Conservation (phyloP, 1,139 yeast species). For the Blastobotrys aristatus region DNA sequence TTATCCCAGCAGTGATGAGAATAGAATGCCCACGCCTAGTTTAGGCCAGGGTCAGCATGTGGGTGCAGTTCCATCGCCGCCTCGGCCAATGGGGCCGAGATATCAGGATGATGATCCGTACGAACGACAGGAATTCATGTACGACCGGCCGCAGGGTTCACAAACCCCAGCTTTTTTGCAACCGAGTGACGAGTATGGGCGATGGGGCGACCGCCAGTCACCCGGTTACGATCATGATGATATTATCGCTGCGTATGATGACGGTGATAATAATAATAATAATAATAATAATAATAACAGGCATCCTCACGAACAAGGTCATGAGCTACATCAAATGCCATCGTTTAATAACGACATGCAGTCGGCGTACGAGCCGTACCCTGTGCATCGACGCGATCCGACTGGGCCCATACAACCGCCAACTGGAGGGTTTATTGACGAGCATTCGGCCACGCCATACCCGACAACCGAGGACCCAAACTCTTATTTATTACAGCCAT, state of each 20-base stretch:
- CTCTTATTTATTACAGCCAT: slow-evolving; percentile 11
- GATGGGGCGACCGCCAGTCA: neutral
- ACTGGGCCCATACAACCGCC: no score
- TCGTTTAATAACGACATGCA: neutral
- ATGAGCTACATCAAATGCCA: neutral
- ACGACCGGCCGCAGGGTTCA: slow-evolving; percentile 9
- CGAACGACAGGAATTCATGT: slow-evolving; percentile 12
- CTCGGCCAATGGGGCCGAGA: slow-evolving; percentile 5
- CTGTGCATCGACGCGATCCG: neutral
- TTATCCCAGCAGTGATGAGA: neutral
- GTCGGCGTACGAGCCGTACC: neutral
- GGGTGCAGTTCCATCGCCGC: slow-evolving; percentile 8
- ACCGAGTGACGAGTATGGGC: neutral
- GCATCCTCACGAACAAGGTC: neutral
- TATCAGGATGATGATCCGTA: slow-evolving; percentile 10
- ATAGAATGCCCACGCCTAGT: neutral
- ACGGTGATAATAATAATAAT: neutral
- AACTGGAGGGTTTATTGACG: neutral
- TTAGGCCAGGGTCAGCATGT: neutral
- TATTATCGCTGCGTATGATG: neutral
- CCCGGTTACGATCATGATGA: neutral
- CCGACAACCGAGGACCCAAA: slow-evolving; percentile 12
- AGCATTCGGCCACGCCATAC: neutral
- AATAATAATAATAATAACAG: neutral
- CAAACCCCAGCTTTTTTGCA: slow-evolving; percentile 6